Conservation (phyloP, 805 yeast species). For the Myxozyma udenii region DNA sequence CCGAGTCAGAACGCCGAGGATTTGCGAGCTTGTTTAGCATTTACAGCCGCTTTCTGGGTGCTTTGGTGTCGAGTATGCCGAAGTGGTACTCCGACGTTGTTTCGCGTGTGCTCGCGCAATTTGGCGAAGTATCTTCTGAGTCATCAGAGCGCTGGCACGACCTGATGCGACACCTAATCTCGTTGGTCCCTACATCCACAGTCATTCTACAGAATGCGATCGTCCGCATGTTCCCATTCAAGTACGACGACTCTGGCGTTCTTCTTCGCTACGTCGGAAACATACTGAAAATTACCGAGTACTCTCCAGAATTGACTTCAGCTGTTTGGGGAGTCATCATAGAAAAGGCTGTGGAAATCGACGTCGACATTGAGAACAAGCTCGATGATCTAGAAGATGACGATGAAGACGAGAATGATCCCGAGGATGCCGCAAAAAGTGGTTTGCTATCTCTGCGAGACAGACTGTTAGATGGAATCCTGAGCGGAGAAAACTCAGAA, state of each 20-base stretch:
- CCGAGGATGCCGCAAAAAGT: conserved; percentile 13
- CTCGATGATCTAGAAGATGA: conserved; percentile 81
- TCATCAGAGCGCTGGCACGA: conserved; percentile 54
- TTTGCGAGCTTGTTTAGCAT: conserved; percentile 34
- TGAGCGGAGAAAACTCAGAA: not conserved
- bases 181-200: conserved; percentile 77
- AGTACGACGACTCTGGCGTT: conserved; percentile 54
- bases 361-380: conserved; percentile 87
- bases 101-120: conserved; percentile 60
- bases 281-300: conserved; percentile 55
- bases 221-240: conserved; percentile 71
- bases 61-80: conserved; percentile 80
- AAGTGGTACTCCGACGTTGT: conserved; percentile 88
- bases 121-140: conserved; percentile 40
- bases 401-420: conserved; percentile 45
- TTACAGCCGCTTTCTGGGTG: conserved; percentile 69
- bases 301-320: conserved; percentile 72
- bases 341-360: conserved; percentile 79
- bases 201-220: conserved; percentile 59
- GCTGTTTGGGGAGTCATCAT: conserved; percentile 76
- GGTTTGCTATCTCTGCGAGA: not conserved
- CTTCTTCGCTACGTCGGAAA: conserved; percentile 65
- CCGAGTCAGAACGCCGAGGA: conserved; percentile 4
- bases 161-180: conserved; percentile 59
- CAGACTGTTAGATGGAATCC: not conserved